Evolutionary conservation across 495 filamentous ascomycete species (phyloP), one percentile per base, ranked within the genome.

Genomic region (Darksidea phi): DNA sequence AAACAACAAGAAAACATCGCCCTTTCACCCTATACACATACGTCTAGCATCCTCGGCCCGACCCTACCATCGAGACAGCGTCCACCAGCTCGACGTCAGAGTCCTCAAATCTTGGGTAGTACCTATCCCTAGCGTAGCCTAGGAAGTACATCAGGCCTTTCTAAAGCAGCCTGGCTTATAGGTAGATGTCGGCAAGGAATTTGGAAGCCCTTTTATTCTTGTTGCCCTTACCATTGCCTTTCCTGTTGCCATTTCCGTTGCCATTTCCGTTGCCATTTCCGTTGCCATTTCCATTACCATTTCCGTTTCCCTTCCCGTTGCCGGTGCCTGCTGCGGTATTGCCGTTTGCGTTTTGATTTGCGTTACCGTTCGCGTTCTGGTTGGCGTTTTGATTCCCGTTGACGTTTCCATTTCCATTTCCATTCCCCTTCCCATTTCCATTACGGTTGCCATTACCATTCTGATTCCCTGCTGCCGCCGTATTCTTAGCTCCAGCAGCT

Each of bases 181-280:
- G 4, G 28, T 32, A 32, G 28, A 32, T 32, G 10, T 32, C 28
- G 3, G 28, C 3, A 13, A 43, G 41, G 41, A 43, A 43, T 15
- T 43, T 20, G 13, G 41, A 43, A 7, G 8, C 8, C 36, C 36
- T 38, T 7, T 15, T 7, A 15, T 45, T 46, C 5, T 12, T 38
- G 32, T 38, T 45, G 38, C 20, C 21, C 15, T 26, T 26, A 17
- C 8, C 36, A 11, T 24, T 28, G 3, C 20, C 49, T 11, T 18
- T 21, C 20, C 32, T 45, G 45, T 53, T 53, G 8, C 28, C 13
- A 21, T 54, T 54, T 21, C 54, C 54, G 17, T 54, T 54, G 17
- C 55, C 55, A 13, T 43, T 43, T n/a, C 41, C 13, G 10, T 32
- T 32, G 28, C 4, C 28, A 10, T 32, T 32, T 32, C 28, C 28